Base-by-base conservation (phyloP, 1,139 yeast genomes). In the Pichia sp. region DNA sequence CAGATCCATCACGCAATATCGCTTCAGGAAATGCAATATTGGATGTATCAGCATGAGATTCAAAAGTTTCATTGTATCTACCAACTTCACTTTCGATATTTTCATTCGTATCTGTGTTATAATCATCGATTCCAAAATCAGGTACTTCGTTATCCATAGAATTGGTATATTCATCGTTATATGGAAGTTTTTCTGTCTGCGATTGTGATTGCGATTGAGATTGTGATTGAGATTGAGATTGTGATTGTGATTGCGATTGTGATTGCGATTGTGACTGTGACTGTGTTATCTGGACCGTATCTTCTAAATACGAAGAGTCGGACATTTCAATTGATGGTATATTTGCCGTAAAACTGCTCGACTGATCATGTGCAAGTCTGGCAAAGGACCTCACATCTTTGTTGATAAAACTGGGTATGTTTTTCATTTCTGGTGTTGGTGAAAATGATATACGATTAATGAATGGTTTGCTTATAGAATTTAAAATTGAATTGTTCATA, bases 11-110 rank as follows among this genome's bases (percentile, higher is more conserved):
- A 32, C 60, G 46, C 3, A 62, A 51, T 10, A 64, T 59, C 8
- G 66, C 67, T 45, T 62, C 64, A 3, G 67, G 67, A 8, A 62
- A 42, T 1, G 67, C 67, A 18, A 64, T 54, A 43, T 58, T 60
- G 2, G 64, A 56, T 14, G 61, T 62, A 20, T 52, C 62, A 19
- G 46, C 57, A 49, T n/a, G 58, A 50, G 34, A 52, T 22, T 43
- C 58, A 42, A 47, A 27, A 52, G 61, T 18, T 55, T 56, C 7
- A 56, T 53, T 42, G 45, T 50, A 28, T 53, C 58, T 10, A 52
- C 45, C 34, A 50, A 38, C 9, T 44, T 24, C 21, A 27, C 19
- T 32, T 32, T 11, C 38, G 10, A 3, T 12, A 28, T 28, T 12
- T 28, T 5, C 5, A n/a, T n/a, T n/a, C n/a, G n/a, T n/a, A n/a